Evolutionary conservation across 2,329 filamentous ascomycete species (phyloP), one percentile per base, ranked within the genome.

Genomic region (Epichloe baconii): DNA sequence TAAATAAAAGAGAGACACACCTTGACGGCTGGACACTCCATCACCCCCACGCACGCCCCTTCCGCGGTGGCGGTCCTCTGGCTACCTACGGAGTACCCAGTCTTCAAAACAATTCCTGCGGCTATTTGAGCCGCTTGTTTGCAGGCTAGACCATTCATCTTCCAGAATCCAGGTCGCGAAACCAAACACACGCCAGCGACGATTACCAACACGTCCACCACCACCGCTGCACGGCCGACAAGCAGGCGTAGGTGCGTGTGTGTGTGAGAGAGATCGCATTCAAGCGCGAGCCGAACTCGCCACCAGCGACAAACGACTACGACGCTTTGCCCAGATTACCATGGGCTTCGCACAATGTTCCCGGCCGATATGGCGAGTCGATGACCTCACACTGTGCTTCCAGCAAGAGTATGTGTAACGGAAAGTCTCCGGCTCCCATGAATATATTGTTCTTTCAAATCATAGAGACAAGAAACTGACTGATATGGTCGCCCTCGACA

Each of bases 341-440:
- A 72, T 73, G 70, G 68, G 70, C 59, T 75, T 78, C 64, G 76
- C 74, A 62, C 72, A 71, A 54, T 80, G 78, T 63, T 64, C 69
- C 48, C 76, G 72, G 76, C 76, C 77, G 48, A 67, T 80, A 64
- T 85, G 81, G 81, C 71, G 68, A 55, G 67, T 77, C 55, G 81
- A 85, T 66, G 81, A 85, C 68, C 77, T 85, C 58, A 77, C 73
- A 43, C 68, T 70, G 49, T 84, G 81, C 65, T 82, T 84, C 62
- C 77, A 77, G 59, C 71, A 75, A 69, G 81, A 88, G 85, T 88
- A 69, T 65, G 83, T 75, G 36, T 44, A 47, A 50, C 55, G 21
- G 10, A 17, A n/a, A 37, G 15, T 8, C 12, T 37, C 11, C n/a
- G 26, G 12, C 26, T 5, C 43, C 14, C 23, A 31, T 34, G 15